Base-by-base conservation (phyloP, 768 basidiomycete genomes). In the Collybia sordida region DNA sequence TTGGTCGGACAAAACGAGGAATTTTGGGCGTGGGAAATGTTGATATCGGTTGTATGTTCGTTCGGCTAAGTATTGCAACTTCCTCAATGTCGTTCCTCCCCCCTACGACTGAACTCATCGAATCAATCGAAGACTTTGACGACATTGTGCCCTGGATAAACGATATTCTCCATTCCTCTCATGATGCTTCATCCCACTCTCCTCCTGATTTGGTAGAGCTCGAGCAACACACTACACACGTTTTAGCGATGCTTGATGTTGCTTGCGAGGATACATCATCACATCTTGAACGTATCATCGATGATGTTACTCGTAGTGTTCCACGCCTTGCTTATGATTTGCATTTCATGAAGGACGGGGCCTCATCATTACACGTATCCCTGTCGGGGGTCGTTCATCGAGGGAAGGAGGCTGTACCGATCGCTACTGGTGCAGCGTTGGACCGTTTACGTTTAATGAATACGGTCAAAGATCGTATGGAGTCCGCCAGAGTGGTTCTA, bases 281-380 rank as follows among this genome's bases (percentile, higher is more conserved):
- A 9, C 76, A 88, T 45, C 81, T 98, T 49, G 97, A 98, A 65
- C 85, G 85, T 53, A 82, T 85, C 40, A 94, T 99, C 51, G 88
- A 93, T 62, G 94, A 98, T 63, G 90, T 98, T 37, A 93, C 95
- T 2, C 83, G 94, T 42, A 82, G 86, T 4, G 86, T 98, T 18
- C 93, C 97, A 11, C 82, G 97, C 34, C 78, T 99, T 40, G 85
- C 90, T 1, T 98, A 97, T 65, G 97, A 98, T 68, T 77, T 99
- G 28, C 95, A 98, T 64, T 97, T 97, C 72, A 95, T 98, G 85
- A 87, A 91, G 37, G 96, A 98, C 59, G 85, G 87, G 25, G 94
- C 95, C 1, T 68, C 88, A 15, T 79, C 88, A 2, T 77, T 98
- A 19, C 88, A 90, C 52, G 72, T 71, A 23, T 72, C 82, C 7